Conservation (phyloP, 148 eudicot genomes). For the Gaultheria prostrata region DNA sequence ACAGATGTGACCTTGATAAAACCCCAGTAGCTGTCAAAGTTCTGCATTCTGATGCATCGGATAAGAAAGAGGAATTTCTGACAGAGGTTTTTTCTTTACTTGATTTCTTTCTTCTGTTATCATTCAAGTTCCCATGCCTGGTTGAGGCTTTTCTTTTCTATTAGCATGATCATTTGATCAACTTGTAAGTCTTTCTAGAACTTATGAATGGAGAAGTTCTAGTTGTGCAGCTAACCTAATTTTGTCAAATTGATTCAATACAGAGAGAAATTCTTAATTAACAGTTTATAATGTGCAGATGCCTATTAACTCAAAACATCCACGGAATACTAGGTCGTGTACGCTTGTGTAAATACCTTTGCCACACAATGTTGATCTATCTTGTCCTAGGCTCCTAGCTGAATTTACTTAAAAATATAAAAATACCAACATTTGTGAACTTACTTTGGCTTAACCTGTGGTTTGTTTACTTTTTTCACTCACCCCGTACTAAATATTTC, state of each 20-base stretch:
- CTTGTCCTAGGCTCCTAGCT: neutral
- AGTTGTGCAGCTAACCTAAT: neutral
- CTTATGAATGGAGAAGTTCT: neutral
- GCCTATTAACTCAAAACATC: neutral
- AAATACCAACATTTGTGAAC: neutral
- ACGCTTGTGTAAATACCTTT: neutral
- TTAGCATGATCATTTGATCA: constrained; percentile 5
- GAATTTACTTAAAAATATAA: too few species aligned
- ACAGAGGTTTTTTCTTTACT: constrained; percentile 47
- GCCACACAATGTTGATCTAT: neutral
- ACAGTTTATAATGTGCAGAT: neutral
- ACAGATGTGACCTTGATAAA: constrained; percentile 67
- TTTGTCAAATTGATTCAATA: neutral
- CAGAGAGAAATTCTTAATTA: neutral
- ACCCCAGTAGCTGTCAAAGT: constrained; percentile 79
- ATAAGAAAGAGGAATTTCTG: constrained; percentile 69
- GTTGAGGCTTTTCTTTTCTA: neutral
- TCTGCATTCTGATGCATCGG: constrained; percentile 54
- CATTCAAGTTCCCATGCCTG: neutral
- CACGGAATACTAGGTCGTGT: neutral
- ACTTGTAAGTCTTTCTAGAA: neutral
- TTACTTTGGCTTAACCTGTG: neutral
- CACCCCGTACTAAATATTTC: neutral
- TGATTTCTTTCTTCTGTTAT: neutral
- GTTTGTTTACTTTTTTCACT: neutral